A percentile compares a stretch with the other conserved stretches of the same genome.
These are phyloP conservation scores for Nicotiana rustica DNA, from an alignment of 305 asterid species.

Conservation along the genomic window DNA sequence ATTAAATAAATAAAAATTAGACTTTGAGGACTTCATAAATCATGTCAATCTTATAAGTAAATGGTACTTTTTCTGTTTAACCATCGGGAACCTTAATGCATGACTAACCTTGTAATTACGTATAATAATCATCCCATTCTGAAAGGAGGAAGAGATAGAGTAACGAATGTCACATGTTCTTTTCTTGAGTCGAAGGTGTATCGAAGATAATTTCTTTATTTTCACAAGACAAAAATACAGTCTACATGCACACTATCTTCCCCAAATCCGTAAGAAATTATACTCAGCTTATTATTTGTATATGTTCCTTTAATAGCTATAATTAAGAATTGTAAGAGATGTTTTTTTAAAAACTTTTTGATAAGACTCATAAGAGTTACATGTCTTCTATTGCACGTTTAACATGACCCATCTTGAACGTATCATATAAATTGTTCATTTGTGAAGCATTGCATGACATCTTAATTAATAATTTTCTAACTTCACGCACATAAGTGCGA, in stretches of 20 bases:
- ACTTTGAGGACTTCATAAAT: not conserved
- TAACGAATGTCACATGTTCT: not conserved
- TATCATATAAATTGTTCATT: not conserved
- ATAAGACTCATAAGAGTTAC: not conserved
- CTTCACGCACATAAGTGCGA: not conserved
- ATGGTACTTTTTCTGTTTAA: not conserved
- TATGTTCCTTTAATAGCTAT: too few relatives aligned
- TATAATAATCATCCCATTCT: not conserved
- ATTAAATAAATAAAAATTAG: not conserved
- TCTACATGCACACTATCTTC: too few relatives aligned
- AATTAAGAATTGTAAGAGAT: too few relatives aligned
- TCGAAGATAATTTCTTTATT: too few relatives aligned
- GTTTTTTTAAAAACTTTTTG: too few relatives aligned
- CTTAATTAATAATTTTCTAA: not conserved
- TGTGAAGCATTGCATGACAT: slow-evolving; percentile 11
- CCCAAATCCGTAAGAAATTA: too few relatives aligned
- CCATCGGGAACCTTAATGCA: not conserved
- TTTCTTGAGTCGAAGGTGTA: too few relatives aligned
- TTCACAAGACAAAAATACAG: too few relatives aligned
- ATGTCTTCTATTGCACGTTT: not conserved
- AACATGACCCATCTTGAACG: not conserved
- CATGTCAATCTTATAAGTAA: not conserved
- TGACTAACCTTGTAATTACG: not conserved
- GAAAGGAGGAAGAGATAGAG: not conserved
- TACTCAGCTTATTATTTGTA: too few relatives aligned